phyloP scores from a whole-genome alignment of 768 basidiomycete species.

The Rhodotorula toruloides region DNA sequence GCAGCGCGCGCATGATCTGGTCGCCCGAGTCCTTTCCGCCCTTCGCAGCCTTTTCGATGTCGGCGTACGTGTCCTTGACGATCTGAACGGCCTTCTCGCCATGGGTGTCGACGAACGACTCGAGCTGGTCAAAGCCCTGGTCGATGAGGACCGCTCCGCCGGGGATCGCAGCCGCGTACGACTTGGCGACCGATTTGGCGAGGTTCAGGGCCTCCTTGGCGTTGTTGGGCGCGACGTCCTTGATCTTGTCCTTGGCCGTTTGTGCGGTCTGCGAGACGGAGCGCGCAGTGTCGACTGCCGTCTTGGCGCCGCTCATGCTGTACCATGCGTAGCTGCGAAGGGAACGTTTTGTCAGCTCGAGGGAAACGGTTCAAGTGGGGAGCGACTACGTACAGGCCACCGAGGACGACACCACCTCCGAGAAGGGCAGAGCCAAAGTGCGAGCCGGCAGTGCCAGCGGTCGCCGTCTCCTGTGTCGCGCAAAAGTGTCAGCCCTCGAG shows the following conservation, averaged over 20 bases:
- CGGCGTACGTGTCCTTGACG: conserved; percentile 36
- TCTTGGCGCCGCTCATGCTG: conserved; percentile 37
- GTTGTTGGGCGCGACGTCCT: conserved; percentile 32
- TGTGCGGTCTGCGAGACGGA: conserved; percentile 20
- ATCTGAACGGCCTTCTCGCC: conserved; percentile 39
- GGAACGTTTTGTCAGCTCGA: background rate
- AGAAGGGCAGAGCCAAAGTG: conserved; percentile 37
- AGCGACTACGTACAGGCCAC: conserved; percentile 1
- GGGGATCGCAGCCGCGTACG: conserved; percentile 40
- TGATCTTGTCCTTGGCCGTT: conserved; percentile 36
- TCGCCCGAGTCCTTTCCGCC: conserved; percentile 37
- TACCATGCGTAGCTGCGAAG: conserved; percentile 40
- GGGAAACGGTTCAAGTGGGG: background rate
- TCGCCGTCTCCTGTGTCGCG: background rate
- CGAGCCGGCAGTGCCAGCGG: conserved; percentile 9
- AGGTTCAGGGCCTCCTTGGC: conserved; percentile 35
- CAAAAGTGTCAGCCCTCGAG: too few species aligned
- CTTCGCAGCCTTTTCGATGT: conserved; percentile 35
- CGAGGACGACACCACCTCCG: conserved; percentile 39
- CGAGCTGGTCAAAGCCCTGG: conserved; percentile 37
- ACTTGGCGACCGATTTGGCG: conserved; percentile 35
- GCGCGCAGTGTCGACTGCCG: conserved; percentile 32
- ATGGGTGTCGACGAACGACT: conserved; percentile 37
- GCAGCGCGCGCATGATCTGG: conserved; percentile 28
- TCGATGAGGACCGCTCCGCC: conserved; percentile 37